Conservation (phyloP, 257 asterid species). For the Oldenlandia corymbosa region DNA sequence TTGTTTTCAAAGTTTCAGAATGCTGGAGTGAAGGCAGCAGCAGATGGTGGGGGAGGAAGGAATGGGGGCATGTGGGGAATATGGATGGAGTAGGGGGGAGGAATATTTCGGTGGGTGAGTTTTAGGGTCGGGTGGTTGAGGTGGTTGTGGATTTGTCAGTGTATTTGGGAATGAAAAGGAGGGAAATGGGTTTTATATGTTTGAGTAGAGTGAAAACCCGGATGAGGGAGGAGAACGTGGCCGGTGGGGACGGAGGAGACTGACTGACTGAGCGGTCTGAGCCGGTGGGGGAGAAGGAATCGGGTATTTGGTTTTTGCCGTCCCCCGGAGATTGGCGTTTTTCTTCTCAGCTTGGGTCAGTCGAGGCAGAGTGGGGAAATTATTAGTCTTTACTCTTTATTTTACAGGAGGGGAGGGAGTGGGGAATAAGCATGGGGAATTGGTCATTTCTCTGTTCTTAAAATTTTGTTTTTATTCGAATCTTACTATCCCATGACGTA, state of each 20-base stretch:
- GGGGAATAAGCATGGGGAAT: slow-evolving; percentile 11
- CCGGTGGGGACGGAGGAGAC: slow-evolving; percentile 4
- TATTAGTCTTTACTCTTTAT: too few relatives aligned
- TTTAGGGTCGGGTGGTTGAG: slow-evolving; percentile 2
- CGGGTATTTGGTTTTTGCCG: not conserved
- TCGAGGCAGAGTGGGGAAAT: slow-evolving; percentile 8
- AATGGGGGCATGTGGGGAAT: slow-evolving; percentile 25
- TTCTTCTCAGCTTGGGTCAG: not conserved
- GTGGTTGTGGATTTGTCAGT: not conserved
- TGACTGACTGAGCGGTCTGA: too few relatives aligned
- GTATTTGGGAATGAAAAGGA: slow-evolving; percentile 1
- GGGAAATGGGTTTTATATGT: slow-evolving; percentile 36
- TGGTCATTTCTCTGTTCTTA: slow-evolving; percentile 3
- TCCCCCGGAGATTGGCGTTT: too few relatives aligned
- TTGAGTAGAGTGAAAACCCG: not conserved
- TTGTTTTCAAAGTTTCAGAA: too few relatives aligned
- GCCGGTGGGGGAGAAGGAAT: slow-evolving; percentile 17
- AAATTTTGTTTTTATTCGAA: too few relatives aligned
- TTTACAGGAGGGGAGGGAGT: not conserved
- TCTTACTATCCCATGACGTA: not conserved
- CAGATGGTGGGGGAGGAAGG: not conserved
- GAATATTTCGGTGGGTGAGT: slow-evolving; percentile 3
- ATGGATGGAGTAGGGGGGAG: not conserved
- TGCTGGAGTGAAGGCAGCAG: not conserved
- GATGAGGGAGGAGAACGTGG: slow-evolving; percentile 30